Percentiles rank a stretch among this genome's conserved stretches.
Conservation (phyloP, 1,139 yeast species). For the Taiozyma sp. region DNA sequence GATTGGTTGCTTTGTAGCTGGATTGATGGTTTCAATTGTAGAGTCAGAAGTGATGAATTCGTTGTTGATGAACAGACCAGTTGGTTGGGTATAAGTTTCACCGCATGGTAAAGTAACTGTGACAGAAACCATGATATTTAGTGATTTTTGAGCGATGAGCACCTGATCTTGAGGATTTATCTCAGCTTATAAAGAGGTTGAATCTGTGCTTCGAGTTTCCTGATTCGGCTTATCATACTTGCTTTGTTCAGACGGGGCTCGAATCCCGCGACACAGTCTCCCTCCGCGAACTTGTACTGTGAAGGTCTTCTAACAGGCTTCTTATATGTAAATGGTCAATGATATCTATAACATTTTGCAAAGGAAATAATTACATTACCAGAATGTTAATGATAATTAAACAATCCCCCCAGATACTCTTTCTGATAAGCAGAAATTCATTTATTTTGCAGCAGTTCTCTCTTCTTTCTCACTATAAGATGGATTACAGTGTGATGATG, state of each 20-base stretch:
- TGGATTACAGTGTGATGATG: no score
- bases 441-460: no score
- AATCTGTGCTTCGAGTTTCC: background rate
- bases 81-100: conserved; percentile 46
- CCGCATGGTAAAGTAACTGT: conserved; percentile 19
- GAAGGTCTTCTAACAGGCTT: no score
- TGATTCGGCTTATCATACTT: background rate
- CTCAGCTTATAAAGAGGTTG: background rate
- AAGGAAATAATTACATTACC: no score
- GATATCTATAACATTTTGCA: no score
- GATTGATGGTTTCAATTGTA: conserved; percentile 56
- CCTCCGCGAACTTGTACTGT: background rate
- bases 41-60: conserved; percentile 47
- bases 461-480: no score
- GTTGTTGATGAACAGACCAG: conserved; percentile 64
- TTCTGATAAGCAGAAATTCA: no score
- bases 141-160: background rate
- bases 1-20: conserved; percentile 64
- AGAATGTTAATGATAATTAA: no score
- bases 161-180: no score
- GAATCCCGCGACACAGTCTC: background rate
- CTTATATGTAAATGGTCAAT: no score
- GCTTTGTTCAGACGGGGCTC: background rate
- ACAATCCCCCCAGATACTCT: no score
- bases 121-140: conserved; percentile 2